These are phyloP conservation scores for Sarocladium brachiariae DNA, from an alignment of 2,329 filamentous ascomycete species.

Conservation along the genomic window DNA sequence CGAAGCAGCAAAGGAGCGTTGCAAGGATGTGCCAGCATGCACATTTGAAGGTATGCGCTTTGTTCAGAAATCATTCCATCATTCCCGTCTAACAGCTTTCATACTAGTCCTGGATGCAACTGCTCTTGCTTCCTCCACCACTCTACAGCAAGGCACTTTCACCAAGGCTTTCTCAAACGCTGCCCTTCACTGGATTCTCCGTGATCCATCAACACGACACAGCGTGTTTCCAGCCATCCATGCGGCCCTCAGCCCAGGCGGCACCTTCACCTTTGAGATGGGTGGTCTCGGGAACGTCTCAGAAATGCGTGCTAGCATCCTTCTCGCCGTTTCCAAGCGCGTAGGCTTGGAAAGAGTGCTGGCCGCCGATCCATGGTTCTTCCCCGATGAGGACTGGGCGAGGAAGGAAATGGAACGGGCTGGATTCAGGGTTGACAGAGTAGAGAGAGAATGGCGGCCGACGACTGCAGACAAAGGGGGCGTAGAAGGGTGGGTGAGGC, in stretches of 20 bases:
- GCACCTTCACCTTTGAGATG: slow-evolving; percentile 62
- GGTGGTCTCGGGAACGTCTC: slow-evolving; percentile 62
- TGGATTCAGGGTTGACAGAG: slow-evolving; percentile 41
- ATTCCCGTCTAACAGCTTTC: background rate
- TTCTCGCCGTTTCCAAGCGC: slow-evolving; percentile 45
- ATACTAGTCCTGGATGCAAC: slow-evolving; percentile 39
- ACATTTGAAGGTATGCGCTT: slow-evolving; percentile 36
- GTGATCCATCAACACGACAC: slow-evolving; percentile 32
- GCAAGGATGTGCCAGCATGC: slow-evolving; percentile 29
- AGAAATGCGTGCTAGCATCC: slow-evolving; percentile 53
- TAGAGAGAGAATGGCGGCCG: slow-evolving; percentile 59
- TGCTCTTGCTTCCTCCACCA: slow-evolving; percentile 25
- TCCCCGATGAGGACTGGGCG: slow-evolving; percentile 59
- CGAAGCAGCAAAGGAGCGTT: slow-evolving; percentile 37
- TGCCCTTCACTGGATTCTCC: slow-evolving; percentile 61
- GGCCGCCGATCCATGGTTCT: slow-evolving; percentile 61
- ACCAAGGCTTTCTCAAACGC: slow-evolving; percentile 61
- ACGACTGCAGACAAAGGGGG: slow-evolving; percentile 53
- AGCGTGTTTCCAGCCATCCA: slow-evolving; percentile 48
- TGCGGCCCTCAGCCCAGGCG: slow-evolving; percentile 45
- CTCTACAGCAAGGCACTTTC: slow-evolving; percentile 32
- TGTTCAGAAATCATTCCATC: no score
- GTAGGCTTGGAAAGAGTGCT: slow-evolving; percentile 41
- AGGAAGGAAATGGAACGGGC: slow-evolving; percentile 35
- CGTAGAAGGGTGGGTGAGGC: slow-evolving; percentile 57